Percentiles rank a stretch among this genome's conserved stretches.
Evolutionary conservation across 768 basidiomycete genomes (phyloP).

Genomic region (Mycena olivaceomarginata): DNA sequence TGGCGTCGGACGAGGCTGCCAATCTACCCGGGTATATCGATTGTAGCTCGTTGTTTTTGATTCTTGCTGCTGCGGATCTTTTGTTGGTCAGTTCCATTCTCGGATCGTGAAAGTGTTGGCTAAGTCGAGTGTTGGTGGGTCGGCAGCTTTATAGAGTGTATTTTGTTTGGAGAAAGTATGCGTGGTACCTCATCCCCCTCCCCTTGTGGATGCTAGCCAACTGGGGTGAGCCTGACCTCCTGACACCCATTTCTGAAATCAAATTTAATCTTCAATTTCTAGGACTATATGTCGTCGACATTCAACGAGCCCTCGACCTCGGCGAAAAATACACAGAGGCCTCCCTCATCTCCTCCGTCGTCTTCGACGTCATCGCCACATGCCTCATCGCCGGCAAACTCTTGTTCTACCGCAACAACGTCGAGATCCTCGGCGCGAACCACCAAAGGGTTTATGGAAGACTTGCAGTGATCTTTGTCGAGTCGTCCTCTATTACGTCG

Average conservation of each 20-base stretch:
- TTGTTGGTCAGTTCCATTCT: constrained; percentile 29
- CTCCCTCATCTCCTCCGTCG: constrained; percentile 4
- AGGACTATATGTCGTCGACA: constrained; percentile 5
- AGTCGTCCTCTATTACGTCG: constrained; percentile 30
- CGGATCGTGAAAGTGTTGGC: constrained; percentile 7
- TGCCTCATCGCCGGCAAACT: constrained; percentile 30
- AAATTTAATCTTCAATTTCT: constrained; percentile 2
- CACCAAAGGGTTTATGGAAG: constrained; percentile 19
- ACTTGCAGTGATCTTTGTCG: constrained; percentile 4
- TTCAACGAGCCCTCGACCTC: constrained; percentile 8
- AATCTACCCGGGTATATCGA: constrained; percentile 34
- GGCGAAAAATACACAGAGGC: constrained; percentile 9
- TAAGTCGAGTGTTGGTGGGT: constrained; percentile 24
- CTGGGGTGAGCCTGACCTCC: constrained; percentile 2
- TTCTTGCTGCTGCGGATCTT: constrained; percentile 36
- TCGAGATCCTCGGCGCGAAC: constrained; percentile 28
- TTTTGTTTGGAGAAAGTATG: constrained; percentile 24
- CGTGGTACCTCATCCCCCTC: constrained; percentile 2
- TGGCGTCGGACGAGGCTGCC: constrained; percentile 30
- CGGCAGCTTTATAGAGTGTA: constrained; percentile 31
- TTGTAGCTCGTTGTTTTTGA: constrained; percentile 34
- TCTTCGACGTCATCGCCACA: constrained; percentile 9
- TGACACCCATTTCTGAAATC: constrained; percentile 5
- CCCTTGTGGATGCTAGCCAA: constrained; percentile 5
- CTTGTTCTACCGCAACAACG: constrained; percentile 19